Conservation (phyloP, 2,329 filamentous ascomycete species). For the Neoascochyta sp. region DNA sequence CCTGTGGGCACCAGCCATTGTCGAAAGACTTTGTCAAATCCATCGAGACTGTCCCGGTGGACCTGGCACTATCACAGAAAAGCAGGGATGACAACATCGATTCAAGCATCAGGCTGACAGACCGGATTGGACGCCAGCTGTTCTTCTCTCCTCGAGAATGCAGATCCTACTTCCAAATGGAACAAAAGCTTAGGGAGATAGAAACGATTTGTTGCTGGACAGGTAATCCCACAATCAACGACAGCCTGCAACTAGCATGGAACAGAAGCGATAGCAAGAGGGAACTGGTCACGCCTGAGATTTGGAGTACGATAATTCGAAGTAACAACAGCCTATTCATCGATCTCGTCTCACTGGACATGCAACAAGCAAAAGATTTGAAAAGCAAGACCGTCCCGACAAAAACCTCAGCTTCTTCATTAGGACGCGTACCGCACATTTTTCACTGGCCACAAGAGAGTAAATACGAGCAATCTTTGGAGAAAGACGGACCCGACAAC, state of each 20-base stretch:
- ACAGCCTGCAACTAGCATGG: constrained; percentile 10
- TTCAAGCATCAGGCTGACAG: constrained; percentile 19
- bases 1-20: constrained; percentile 23
- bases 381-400: background rate
- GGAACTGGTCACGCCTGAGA: constrained; percentile 11
- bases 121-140: constrained; percentile 18
- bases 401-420: no score
- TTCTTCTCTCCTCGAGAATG: constrained; percentile 20
- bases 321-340: constrained; percentile 18
- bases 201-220: no score
- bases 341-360: constrained; percentile 14
- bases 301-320: constrained; percentile 20
- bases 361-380: constrained; percentile 1
- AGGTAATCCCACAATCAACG: no score
- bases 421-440: no score
- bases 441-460: constrained; percentile 23
- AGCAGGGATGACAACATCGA: constrained; percentile 2
- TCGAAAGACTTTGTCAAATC: constrained; percentile 24
- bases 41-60: constrained; percentile 16
- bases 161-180: constrained; percentile 30
- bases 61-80: background rate
- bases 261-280: constrained; percentile 2
- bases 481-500: background rate
- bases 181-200: constrained; percentile 24
- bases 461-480: background rate